Evolutionary conservation across 768 basidiomycete species (phyloP).

Genomic region (Filobasidium floriforme): DNA sequence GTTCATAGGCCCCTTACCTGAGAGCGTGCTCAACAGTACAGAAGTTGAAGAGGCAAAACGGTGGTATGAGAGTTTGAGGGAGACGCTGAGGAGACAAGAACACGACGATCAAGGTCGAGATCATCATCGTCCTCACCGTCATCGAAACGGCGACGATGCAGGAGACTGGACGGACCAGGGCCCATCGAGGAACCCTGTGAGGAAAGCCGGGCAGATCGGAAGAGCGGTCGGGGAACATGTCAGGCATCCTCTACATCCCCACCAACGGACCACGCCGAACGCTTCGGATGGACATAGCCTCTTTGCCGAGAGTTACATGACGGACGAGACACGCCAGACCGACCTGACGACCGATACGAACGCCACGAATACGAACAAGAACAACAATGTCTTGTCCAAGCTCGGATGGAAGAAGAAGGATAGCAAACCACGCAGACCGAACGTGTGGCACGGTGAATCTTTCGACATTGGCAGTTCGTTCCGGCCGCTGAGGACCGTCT

Average conservation of each 20-base stretch:
- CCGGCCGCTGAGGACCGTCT: background rate
- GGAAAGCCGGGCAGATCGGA: background rate
- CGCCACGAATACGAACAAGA: background rate
- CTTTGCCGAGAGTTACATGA: too few species aligned
- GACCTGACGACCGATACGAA: background rate
- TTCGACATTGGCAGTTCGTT: background rate
- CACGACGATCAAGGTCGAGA: conserved; percentile 2
- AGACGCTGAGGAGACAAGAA: conserved; percentile 14
- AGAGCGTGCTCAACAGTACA: conserved; percentile 28
- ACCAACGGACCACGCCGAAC: too few species aligned
- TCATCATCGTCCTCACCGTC: background rate
- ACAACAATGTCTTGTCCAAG: too few species aligned
- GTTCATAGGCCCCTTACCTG: conserved; percentile 40
- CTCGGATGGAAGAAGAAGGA: background rate
- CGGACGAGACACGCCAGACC: background rate
- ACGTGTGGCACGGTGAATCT: background rate
- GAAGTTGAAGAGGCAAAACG: conserved; percentile 27
- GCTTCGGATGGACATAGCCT: background rate
- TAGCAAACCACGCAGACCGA: background rate
- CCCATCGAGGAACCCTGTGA: background rate
- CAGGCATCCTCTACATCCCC: background rate
- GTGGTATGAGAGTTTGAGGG: conserved; percentile 24
- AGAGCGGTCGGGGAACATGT: background rate
- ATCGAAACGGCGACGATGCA: background rate
- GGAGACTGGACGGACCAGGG: background rate